These are phyloP conservation scores for Eutypa lata DNA, from an alignment of 2,329 filamentous ascomycete genomes.

Conservation along the genomic window DNA sequence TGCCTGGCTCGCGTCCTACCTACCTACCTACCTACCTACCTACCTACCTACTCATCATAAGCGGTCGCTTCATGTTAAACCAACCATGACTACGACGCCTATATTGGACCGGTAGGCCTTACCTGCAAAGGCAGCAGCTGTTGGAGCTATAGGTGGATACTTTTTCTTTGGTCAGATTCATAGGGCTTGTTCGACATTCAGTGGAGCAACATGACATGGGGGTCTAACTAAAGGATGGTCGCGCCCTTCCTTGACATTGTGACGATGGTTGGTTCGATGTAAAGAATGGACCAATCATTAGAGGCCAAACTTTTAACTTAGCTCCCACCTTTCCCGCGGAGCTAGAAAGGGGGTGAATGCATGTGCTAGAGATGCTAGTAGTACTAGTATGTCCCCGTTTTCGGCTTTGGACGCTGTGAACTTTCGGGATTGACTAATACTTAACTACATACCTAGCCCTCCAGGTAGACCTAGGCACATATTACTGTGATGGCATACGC, in stretches of 20 bases:
- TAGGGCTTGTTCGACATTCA: not conserved
- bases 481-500: too few species aligned
- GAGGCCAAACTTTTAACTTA: not conserved
- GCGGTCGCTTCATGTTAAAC: not conserved
- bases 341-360: not conserved
- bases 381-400: too few species aligned
- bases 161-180: not conserved
- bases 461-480: too few species aligned
- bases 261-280: not conserved
- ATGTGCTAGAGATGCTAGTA: too few species aligned
- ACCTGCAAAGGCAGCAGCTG: not conserved
- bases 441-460: not conserved
- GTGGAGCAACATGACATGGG: not conserved
- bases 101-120: not conserved
- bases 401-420: not conserved
- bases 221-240: not conserved
- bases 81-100: not conserved
- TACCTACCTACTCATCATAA: too few species aligned
- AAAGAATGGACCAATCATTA: not conserved
- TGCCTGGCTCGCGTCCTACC: not conserved
- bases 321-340: not conserved
- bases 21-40: not conserved
- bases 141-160: not conserved
- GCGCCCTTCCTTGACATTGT: not conserved
- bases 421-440: not conserved